phyloP scores from a whole-genome alignment of 2,329 filamentous ascomycete genomes.

The Paracoccidioides lutzii region DNA sequence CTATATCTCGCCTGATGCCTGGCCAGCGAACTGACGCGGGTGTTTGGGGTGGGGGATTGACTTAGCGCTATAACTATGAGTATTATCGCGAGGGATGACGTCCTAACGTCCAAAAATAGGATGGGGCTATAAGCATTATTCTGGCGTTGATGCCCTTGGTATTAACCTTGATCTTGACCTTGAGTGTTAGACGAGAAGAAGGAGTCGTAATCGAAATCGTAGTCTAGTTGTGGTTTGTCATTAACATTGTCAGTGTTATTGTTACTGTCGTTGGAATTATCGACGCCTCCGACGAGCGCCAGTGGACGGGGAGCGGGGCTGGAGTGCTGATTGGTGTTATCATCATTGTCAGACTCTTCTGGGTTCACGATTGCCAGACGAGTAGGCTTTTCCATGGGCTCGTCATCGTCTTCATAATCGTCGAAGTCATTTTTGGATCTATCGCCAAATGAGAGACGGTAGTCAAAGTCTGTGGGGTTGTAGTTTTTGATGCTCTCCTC shows the following conservation, averaged over 20 bases:
- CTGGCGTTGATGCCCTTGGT: not conserved
- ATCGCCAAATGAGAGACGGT: not conserved
- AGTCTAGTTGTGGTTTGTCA: not conserved
- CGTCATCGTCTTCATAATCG: conserved; percentile 1
- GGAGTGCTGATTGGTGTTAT: not conserved
- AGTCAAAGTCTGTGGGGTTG: not conserved
- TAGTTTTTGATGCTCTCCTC: not conserved
- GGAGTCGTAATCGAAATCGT: not conserved
- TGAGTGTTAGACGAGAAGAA: not conserved
- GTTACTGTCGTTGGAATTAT: not conserved
- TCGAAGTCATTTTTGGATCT: conserved; percentile 3
- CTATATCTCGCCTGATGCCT: conserved; percentile 20
- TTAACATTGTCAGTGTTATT: not conserved
- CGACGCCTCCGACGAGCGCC: not conserved
- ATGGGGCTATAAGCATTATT: not conserved
- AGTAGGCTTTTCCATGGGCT: not conserved
- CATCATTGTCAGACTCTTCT: not conserved
- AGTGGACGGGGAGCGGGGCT: not conserved
- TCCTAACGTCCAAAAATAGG: conserved; percentile 2
- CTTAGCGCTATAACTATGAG: not conserved
- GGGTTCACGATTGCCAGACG: conserved; percentile 1
- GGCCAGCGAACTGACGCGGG: conserved; percentile 18
- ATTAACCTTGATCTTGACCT: not conserved
- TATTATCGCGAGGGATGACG: conserved; percentile 4
- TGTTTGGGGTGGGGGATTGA: conserved; percentile 3